A percentile compares a stretch with the other conserved stretches of the same genome.
These are phyloP conservation scores for Verbena officinalis DNA, from an alignment of 257 asterid genomes.

Conservation along the genomic window DNA sequence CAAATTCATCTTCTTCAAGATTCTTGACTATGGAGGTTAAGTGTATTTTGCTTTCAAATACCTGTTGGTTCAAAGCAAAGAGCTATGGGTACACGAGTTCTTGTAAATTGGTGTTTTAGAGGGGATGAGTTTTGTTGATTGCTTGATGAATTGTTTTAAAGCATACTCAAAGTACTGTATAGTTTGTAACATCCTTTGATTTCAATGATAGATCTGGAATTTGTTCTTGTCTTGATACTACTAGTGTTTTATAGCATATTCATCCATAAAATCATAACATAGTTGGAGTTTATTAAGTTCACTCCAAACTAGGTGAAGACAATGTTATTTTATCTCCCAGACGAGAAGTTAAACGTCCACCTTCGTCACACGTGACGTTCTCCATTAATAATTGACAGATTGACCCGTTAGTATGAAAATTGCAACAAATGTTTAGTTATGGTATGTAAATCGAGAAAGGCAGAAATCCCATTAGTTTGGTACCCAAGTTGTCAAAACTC, in stretches of 20 bases:
- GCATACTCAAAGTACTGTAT: not conserved
- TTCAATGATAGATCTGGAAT: not conserved
- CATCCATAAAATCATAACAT: no score
- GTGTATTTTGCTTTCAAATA: constrained; percentile 37
- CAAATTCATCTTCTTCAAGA: constrained; percentile 37
- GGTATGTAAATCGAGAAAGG: no score
- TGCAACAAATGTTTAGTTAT: no score
- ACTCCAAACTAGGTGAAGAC: no score
- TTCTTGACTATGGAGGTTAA: constrained; percentile 36
- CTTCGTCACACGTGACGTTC: no score
- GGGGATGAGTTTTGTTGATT: constrained; percentile 5
- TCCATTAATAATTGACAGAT: no score
- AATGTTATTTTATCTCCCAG: no score
- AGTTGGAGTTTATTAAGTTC: no score
- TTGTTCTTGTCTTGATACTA: not conserved
- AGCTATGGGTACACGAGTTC: constrained; percentile 40
- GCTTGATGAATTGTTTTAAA: constrained; percentile 6
- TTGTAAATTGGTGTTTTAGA: constrained; percentile 47
- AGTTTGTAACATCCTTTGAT: constrained; percentile 1
- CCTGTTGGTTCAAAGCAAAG: constrained; percentile 38
- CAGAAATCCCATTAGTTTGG: no score
- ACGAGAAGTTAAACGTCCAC: no score
- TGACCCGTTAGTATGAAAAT: no score
- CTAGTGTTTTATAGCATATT: not conserved
- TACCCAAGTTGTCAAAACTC: no score